These are phyloP conservation scores for Plantago elongata DNA, from an alignment of 257 asterid species.

Conservation along the genomic window DNA sequence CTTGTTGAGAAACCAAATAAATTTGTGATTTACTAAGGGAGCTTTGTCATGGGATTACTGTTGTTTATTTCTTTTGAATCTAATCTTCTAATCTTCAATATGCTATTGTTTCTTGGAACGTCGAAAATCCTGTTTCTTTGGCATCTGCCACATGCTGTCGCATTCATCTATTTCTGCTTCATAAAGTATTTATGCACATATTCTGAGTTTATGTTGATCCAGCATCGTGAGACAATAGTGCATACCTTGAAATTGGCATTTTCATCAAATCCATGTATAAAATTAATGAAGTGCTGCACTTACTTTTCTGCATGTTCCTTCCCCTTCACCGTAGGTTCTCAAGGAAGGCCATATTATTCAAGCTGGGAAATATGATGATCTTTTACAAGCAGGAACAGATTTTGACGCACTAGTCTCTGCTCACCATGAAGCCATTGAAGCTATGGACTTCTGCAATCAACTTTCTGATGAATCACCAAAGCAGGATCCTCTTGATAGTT, in stretches of 20 bases:
- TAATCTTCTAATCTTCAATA: too few species aligned
- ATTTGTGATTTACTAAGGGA: too few species aligned
- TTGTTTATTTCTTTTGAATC: too few species aligned
- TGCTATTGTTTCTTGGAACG: too few species aligned
- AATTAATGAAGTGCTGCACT: slow-evolving; percentile 16
- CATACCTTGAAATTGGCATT: not conserved
- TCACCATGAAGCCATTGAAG: slow-evolving; percentile 96
- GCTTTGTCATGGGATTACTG: too few species aligned
- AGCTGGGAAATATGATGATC: slow-evolving; percentile 95
- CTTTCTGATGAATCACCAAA: slow-evolving; percentile 57
- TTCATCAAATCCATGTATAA: not conserved
- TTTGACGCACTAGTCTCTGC: slow-evolving; percentile 82
- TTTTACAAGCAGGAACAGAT: slow-evolving; percentile 94
- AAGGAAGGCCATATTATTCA: slow-evolving; percentile 88
- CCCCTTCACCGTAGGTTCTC: slow-evolving; percentile 55
- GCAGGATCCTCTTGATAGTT: slow-evolving; percentile 44
- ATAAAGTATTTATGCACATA: too few species aligned
- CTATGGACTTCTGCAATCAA: slow-evolving; percentile 73
- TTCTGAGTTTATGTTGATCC: too few species aligned
- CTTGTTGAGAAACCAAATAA: too few species aligned
- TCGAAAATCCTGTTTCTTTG: too few species aligned
- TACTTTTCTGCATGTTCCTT: slow-evolving; percentile 11
- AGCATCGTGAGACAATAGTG: not conserved
- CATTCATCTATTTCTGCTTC: too few species aligned
- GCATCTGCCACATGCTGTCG: too few species aligned